phyloP scores from a whole-genome alignment of 225 moss, liverwort and hornwort species.

The Physcomitrium patens region DNA sequence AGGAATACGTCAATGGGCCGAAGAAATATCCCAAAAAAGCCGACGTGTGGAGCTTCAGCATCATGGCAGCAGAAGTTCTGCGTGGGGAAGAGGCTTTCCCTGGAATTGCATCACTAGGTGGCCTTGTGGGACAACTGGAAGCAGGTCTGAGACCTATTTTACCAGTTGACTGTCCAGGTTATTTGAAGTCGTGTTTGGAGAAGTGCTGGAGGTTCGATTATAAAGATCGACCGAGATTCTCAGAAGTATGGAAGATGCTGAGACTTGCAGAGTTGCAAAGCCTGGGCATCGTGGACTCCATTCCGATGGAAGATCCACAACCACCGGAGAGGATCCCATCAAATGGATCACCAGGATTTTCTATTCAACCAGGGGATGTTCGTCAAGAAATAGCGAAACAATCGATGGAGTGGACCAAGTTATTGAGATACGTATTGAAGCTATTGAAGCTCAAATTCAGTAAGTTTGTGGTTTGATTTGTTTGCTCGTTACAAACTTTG shows the following conservation, averaged over 20 bases:
- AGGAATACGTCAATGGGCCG: neutral
- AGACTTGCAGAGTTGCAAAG: conserved; percentile 34
- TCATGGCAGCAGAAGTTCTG: conserved; percentile 28
- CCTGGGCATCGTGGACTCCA: conserved; percentile 1
- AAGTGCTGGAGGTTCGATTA: conserved; percentile 33
- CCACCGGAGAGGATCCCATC: too few relatives aligned
- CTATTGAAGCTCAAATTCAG: neutral
- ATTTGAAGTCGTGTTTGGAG: conserved; percentile 25
- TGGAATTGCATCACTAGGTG: too few relatives aligned
- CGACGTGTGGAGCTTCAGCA: conserved; percentile 40
- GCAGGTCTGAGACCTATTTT: conserved; percentile 6
- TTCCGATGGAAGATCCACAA: too few relatives aligned
- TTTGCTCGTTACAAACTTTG: neutral
- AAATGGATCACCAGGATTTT: too few relatives aligned
- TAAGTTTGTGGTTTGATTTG: neutral
- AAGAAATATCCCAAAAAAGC: conserved; percentile 20
- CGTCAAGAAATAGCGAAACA: too few relatives aligned
- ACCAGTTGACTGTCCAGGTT: conserved; percentile 20
- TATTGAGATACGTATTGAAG: too few relatives aligned
- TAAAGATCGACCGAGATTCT: conserved; percentile 20
- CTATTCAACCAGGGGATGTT: too few relatives aligned
- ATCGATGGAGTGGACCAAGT: too few relatives aligned
- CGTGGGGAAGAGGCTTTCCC: neutral
- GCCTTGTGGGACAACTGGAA: neutral
- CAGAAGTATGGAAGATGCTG: conserved; percentile 34